Conservation (phyloP, 306 rosid genomes). For the Coriaria nepalensis region DNA sequence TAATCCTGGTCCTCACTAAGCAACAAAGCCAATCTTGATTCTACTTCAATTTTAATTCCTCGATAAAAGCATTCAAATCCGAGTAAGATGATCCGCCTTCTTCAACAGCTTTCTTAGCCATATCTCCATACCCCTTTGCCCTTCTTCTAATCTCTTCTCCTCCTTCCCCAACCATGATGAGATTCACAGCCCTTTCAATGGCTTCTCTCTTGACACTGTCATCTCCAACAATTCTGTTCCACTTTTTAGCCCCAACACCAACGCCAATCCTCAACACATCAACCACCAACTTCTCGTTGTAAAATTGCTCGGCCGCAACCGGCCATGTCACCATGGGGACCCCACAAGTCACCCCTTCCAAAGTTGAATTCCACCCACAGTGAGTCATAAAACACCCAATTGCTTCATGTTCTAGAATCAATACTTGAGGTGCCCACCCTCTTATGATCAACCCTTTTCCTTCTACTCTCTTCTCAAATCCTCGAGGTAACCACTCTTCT, state of each 20-base stretch:
- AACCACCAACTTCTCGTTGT: conserved; percentile 17
- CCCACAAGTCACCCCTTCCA: conserved; percentile 22
- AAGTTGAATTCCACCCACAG: conserved; percentile 14
- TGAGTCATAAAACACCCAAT: conserved; percentile 22
- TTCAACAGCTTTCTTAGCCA: too few species aligned
- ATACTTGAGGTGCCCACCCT: conserved; percentile 35
- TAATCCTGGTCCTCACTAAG: too few species aligned
- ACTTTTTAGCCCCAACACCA: too few species aligned
- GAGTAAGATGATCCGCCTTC: too few species aligned
- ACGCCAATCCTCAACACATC: too few species aligned
- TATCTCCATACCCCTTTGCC: background rate
- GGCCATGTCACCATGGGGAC: conserved; percentile 43
- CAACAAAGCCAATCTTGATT: too few species aligned
- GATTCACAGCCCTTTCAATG: too few species aligned
- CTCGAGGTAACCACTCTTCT: conserved; percentile 16
- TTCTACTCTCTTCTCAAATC: conserved; percentile 23
- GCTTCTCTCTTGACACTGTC: too few species aligned
- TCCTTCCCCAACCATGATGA: background rate
- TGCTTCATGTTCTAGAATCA: conserved; percentile 26
- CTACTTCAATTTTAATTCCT: too few species aligned
- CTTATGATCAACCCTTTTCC: conserved; percentile 27
- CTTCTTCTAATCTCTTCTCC: background rate
- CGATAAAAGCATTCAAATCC: too few species aligned
- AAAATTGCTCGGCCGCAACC: conserved; percentile 18
- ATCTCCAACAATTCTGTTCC: too few species aligned